Evolutionary conservation across 495 filamentous ascomycete genomes (phyloP).

Genomic region (Opeltia flavorubescens): DNA sequence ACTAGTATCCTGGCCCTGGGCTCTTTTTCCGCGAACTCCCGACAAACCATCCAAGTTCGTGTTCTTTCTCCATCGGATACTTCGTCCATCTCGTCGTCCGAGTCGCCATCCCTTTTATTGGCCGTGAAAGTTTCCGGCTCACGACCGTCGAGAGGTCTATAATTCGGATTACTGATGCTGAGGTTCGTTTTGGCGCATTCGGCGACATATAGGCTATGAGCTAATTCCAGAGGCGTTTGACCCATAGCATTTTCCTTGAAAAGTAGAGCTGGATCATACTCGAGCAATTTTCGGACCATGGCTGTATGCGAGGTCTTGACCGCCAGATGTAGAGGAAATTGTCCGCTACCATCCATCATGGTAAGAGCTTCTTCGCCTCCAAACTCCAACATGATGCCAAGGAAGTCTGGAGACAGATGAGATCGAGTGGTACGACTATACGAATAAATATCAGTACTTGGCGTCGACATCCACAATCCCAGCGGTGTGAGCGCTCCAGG

Average conservation of each 20-base stretch:
- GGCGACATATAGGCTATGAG: slow-evolving; percentile 36
- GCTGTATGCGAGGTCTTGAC: slow-evolving; percentile 25
- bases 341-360: slow-evolving; percentile 50
- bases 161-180: slow-evolving; percentile 1
- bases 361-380: slow-evolving; percentile 40
- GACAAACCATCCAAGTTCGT: slow-evolving; percentile 19
- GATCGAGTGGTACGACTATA: neutral
- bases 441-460: neutral
- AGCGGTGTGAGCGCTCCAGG: slow-evolving; percentile 38
- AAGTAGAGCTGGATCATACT: slow-evolving; percentile 40
- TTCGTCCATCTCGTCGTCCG: slow-evolving; percentile 2
- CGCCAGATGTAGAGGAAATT: slow-evolving; percentile 47
- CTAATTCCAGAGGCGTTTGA: slow-evolving; percentile 51
- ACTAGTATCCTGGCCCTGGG: slow-evolving; percentile 36
- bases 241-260: slow-evolving; percentile 58
- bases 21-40: neutral
- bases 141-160: slow-evolving; percentile 2
- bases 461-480: slow-evolving; percentile 22
- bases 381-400: slow-evolving; percentile 34
- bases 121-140: slow-evolving; percentile 15
- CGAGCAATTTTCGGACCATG: slow-evolving; percentile 35
- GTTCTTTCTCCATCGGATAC: slow-evolving; percentile 4
- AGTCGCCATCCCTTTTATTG: neutral
- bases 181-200: slow-evolving; percentile 16
- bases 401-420: slow-evolving; percentile 11